Base-by-base conservation (phyloP, 148 eudicot species). In the Amaranthus cruentus region DNA sequence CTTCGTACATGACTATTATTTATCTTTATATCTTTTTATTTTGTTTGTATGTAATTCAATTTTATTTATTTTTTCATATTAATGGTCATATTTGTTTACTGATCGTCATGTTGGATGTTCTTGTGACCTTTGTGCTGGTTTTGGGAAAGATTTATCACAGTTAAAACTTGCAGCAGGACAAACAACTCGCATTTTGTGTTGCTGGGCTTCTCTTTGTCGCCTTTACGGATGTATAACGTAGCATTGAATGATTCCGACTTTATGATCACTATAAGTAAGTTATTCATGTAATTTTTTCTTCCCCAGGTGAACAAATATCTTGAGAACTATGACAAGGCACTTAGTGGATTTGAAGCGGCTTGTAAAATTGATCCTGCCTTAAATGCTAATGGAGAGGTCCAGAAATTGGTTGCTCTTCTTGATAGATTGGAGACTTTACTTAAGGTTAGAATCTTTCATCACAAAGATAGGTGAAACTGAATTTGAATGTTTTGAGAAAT, bases 301-400 rank as follows among this genome's bases (percentile, higher is more conserved):
- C 71, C 38, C 38, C 83, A 91, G 98, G 97, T 91, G 51, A 86
- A 94, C 78, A 91, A 81, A 82, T 91, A 88, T 82, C 80, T 94
- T 64, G 98, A 94, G 83, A 94, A 94, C 76, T 91, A 94, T 70
- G 96, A 91, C 82, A 94, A 89, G 81, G 98, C 97, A 65, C 92
- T 91, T 62, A 86, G 85, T 82, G 97, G 97, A 77, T 94, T 89
- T 81, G 97, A 94, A 82, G 90, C 91, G 61, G 98, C 98, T 83
- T 92, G 92, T 73, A 82, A 81, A 56, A 94, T 80, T 79, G 98
- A 94, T 85, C 98, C 98, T 76, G 86, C 88, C 77, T 90, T 94
- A 38, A 87, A 84, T 79, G 95, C 97, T 63, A 69, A 77, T 52
- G 90, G 83, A 77, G 97, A 91, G 83, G 87, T 79, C 80, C 82